A percentile compares a stretch with the other conserved stretches of the same genome.
Evolutionary conservation across 2,329 filamentous ascomycete genomes (phyloP).

Genomic region (Scytalidium lignicola): DNA sequence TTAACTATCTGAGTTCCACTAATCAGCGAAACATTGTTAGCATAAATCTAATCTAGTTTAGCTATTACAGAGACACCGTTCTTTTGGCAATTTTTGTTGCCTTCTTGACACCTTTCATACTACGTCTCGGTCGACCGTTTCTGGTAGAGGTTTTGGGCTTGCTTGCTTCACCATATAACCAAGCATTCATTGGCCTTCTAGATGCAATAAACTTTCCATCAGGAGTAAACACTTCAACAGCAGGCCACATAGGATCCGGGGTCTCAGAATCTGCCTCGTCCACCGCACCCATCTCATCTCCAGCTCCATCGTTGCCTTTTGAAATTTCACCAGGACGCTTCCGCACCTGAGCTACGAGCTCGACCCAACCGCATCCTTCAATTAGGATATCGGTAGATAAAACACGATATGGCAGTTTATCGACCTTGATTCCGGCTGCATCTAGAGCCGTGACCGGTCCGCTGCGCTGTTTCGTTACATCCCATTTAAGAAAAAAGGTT

Average conservation of each 20-base stretch:
- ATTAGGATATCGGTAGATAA: conserved; percentile 80
- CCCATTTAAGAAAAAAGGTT: conserved; percentile 67
- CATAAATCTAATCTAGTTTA: conserved; percentile 14
- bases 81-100: conserved; percentile 36
- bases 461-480: conserved; percentile 75
- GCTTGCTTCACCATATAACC: conserved; percentile 52
- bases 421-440: conserved; percentile 58
- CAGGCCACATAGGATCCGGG: conserved; percentile 48
- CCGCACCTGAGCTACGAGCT: conserved; percentile 77
- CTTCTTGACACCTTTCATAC: conserved; percentile 63
- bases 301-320: conserved; percentile 11
- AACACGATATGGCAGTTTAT: conserved; percentile 72
- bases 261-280: conserved; percentile 9
- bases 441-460: conserved; percentile 64
- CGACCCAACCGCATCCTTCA: conserved; percentile 91
- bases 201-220: conserved; percentile 72
- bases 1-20: no score
- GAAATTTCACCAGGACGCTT: conserved; percentile 38
- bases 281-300: not conserved
- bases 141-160: conserved; percentile 45
- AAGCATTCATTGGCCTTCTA: conserved; percentile 66
- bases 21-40: no score
- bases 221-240: conserved; percentile 80
- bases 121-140: conserved; percentile 56
- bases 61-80: not conserved